Base-by-base conservation (phyloP, 2,329 filamentous ascomycete species). In the Aspergillus sp. region DNA sequence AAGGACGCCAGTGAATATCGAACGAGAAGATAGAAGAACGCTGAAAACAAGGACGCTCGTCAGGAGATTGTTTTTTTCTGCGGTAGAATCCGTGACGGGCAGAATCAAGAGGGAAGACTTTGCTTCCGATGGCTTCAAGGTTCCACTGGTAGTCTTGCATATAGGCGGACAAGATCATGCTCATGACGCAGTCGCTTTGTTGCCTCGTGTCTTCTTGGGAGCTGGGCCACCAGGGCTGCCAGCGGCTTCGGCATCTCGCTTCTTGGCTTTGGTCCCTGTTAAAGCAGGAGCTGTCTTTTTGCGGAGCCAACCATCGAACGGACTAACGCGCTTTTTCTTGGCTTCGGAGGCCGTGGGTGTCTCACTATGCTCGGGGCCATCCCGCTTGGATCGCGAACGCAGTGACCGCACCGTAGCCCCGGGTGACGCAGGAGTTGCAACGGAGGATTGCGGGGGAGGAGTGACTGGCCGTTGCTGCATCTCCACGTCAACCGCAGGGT, bases 251-350 rank as follows among this genome's bases (percentile, higher is more conserved):
- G 69, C 71, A 19, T 73, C 73, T 58, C 75, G 69, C 62, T 79
- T 79, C 62, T 72, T 73, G 15, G 72, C 60, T 52, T 70, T 71
- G 15, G 67, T 58, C n/a, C 64, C 64, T 10, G 59, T 57, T 7
- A 65, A 66, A 5, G 68, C 66, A 49, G 69, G 65, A 19, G 64
- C 67, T 65, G 72, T 66, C 63, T 79, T 77, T 65, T 74, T 76
- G 19, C 76, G 71, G 49, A 70, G 65, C 78, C 78, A 80, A 17
- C 69, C 68, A 59, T 75, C 72, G 61, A 80, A 80, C 3, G 78
- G 77, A 58, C 75, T 78, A 30, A 69, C 66, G 47, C 72, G 72
- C 62, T 75, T 77, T 52, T 66, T 71, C 55, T 68, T 70, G 21
- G 65, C 63, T 25, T 69, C 67, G 5, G 68, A 51, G 13, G 58